phyloP scores from a whole-genome alignment of 192 early-diverging fungal species.

The Spinellus fusiger region DNA sequence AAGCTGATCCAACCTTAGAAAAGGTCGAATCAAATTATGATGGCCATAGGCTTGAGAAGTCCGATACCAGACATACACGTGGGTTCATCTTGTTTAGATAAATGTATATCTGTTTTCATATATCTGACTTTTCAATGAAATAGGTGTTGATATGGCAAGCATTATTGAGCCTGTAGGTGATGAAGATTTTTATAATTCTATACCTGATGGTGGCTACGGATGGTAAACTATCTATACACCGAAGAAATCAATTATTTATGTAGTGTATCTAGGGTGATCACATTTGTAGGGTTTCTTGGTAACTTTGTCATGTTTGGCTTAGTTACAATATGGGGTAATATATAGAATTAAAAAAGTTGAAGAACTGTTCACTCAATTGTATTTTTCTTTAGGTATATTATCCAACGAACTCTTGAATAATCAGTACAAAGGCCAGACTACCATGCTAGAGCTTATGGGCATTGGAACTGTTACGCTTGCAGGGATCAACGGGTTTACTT shows the following conservation, averaged over 20 bases:
- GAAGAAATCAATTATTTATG: not conserved
- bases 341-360: not conserved
- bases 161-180: not conserved
- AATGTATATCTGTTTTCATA: no score
- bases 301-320: conserved; percentile 11
- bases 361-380: not conserved
- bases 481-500: conserved; percentile 13
- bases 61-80: no score
- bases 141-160: conserved; percentile 4
- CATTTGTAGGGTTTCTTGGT: not conserved
- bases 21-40: no score
- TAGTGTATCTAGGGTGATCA: not conserved
- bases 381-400: conserved; percentile 12
- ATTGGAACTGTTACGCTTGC: conserved; percentile 4
- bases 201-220: conserved; percentile 10
- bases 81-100: no score
- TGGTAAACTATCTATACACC: not conserved
- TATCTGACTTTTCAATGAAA: no score
- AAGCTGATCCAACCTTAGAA: no score
- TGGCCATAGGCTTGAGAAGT: no score
- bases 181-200: conserved; percentile 4
- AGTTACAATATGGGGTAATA: conserved; percentile 7
- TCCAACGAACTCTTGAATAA: conserved; percentile 9
- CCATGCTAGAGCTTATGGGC: conserved; percentile 14
- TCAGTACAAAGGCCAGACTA: conserved; percentile 2